phyloP scores from a whole-genome alignment of 2,329 filamentous ascomycete genomes.

The Diplodia sapinea region DNA sequence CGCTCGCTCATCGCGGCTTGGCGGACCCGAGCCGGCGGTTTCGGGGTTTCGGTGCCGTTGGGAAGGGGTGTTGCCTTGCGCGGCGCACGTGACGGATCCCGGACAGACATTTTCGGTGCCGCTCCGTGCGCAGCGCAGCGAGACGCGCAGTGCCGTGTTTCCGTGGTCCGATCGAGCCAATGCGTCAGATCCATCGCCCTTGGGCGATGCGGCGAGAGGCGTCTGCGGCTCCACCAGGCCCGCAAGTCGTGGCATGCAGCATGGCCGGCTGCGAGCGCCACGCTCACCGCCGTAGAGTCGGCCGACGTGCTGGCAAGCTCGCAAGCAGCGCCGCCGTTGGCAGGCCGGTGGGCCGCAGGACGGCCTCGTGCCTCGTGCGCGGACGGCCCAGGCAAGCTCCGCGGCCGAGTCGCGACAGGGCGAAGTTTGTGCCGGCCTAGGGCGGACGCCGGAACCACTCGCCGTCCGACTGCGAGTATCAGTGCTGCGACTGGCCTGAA shows the following conservation, averaged over 20 bases:
- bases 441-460: conserved; percentile 19
- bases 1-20: background rate
- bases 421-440: background rate
- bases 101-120: conserved; percentile 8
- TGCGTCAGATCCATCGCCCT: conserved; percentile 10
- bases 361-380: conserved; percentile 6
- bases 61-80: background rate
- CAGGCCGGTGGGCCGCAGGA: conserved; percentile 15
- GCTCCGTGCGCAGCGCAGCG: conserved; percentile 18
- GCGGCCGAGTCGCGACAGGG: background rate
- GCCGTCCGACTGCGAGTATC: conserved; percentile 8
- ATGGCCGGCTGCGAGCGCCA: background rate
- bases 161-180: conserved; percentile 14
- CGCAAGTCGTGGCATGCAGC: background rate
- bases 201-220: background rate
- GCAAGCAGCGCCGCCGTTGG: conserved; percentile 10
- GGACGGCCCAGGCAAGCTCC: conserved; percentile 15
- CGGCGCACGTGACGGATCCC: conserved; percentile 17
- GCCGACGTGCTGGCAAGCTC: conserved; percentile 8
- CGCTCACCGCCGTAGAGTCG: conserved; percentile 15
- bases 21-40: conserved; percentile 5
- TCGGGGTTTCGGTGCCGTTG: background rate
- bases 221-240: conserved; percentile 16
- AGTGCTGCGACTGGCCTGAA: conserved; percentile 4
- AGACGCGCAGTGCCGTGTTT: conserved; percentile 16